Evolutionary conservation across 2,329 filamentous ascomycete species (phyloP).

Genomic region (Diaporthe longicolla): DNA sequence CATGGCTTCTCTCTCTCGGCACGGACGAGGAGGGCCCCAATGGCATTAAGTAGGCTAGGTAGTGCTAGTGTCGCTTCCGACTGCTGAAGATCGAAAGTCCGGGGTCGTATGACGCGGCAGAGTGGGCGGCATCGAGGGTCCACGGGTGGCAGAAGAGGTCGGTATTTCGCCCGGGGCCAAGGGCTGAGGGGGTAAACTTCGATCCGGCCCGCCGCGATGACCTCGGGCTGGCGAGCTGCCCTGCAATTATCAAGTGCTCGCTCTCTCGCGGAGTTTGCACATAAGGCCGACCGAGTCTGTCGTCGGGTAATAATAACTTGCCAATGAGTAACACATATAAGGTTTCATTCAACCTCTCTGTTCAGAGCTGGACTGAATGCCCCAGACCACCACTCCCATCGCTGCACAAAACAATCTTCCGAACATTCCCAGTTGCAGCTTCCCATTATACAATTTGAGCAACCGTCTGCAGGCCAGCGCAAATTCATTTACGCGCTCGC

Average conservation of each 20-base stretch:
- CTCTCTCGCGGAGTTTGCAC: not conserved
- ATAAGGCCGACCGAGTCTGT: slow-evolving; percentile 3
- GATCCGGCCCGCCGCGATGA: slow-evolving; percentile 24
- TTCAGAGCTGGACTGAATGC: not conserved
- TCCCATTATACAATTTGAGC: not conserved
- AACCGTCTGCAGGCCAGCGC: not conserved
- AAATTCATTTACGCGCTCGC: slow-evolving; percentile 19
- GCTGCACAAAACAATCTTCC: slow-evolving; percentile 20
- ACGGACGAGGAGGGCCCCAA: not conserved
- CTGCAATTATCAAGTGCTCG: not conserved
- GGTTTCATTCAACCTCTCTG: not conserved
- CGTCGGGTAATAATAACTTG: not conserved
- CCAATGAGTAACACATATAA: not conserved
- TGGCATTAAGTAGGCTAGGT: slow-evolving; percentile 26
- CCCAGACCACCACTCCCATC: not conserved
- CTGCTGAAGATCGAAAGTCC: slow-evolving; percentile 25
- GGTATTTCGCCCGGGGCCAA: slow-evolving; percentile 25
- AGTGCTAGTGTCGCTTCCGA: slow-evolving; percentile 6
- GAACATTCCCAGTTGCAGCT: not conserved
- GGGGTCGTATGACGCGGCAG: slow-evolving; percentile 34
- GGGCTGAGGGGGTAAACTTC: slow-evolving; percentile 30
- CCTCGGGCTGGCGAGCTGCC: not conserved
- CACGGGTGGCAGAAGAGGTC: slow-evolving; percentile 25
- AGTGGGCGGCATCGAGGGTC: slow-evolving; percentile 24
- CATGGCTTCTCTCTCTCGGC: not conserved